Evolutionary conservation across 2,329 filamentous ascomycete species (phyloP), one percentile per base, ranked within the genome.

Genomic region (Teratosphaeria nubilosa): DNA sequence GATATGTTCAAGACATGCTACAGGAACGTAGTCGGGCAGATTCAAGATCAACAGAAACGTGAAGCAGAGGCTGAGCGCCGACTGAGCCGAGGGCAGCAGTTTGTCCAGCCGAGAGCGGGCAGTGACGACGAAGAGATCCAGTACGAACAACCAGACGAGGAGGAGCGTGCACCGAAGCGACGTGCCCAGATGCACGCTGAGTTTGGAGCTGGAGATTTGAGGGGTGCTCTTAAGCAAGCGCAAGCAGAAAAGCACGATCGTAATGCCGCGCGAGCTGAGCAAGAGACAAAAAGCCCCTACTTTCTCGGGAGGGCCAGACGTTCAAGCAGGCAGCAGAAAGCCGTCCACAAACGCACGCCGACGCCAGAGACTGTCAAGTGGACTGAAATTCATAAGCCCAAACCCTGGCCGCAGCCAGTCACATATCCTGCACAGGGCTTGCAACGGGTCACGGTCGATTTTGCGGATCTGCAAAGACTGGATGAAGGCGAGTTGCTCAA

Each of bases 401-500:
- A 60, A 20, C 60, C 45, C 20, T 74, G 72, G 72, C 32, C 58
- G 2, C 62, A 69, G 20, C 80, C 86, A 1, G 75, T 91, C 1
- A 75, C 84, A 1, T 90, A 83, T 68, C 85, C 84, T 3, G 65
- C 74, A 5, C 75, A 73, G 27, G 83, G 83, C 2, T 82, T 79
- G 32, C 81, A 82, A 54, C 80, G 84, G 60, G 83, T 86, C 1
- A 83, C 80, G 1, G 83, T 94, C 1, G 82, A 88, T 58, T 84
- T 81, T 60, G 77, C 81, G n/a, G 90, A 94, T 67, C 84, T 97
- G 34, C 75, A 80, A 22, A 81, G 90, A 50, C 80, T 99, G 2
- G 86, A 95, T 60, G 88, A 95, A 62, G 88, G 86, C 13, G 83
- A 96, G 65, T 95, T 88, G 59, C 75, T 99, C 51, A 99, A 99